phyloP scores from a whole-genome alignment of 805 yeast genomes.

The Zygoascus tannicola region DNA sequence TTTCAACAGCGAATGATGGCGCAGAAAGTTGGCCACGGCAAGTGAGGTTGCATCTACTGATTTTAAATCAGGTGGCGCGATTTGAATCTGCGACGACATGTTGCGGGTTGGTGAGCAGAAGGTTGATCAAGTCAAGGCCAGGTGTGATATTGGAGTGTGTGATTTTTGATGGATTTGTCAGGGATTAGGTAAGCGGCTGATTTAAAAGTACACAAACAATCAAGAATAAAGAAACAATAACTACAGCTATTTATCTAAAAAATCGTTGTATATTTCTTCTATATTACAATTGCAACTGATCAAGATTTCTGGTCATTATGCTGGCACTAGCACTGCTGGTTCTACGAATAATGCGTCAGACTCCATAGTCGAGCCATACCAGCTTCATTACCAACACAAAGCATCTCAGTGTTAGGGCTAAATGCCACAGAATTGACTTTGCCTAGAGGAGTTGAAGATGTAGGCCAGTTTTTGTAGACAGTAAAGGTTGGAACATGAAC shows the following conservation, averaged over 20 bases:
- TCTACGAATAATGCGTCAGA: constrained; percentile 67
- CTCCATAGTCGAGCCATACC: constrained; percentile 89
- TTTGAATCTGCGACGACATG: constrained; percentile 19
- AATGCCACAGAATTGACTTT: constrained; percentile 74
- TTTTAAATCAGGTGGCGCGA: constrained; percentile 27
- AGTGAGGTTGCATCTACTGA: constrained; percentile 45
- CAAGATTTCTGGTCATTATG: too few relatives aligned
- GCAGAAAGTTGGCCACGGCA: constrained; percentile 62
- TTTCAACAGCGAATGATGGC: constrained; percentile 59
- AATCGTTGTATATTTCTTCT: too few relatives aligned
- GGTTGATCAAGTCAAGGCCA: too few relatives aligned
- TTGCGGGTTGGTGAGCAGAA: too few relatives aligned
- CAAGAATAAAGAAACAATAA: too few relatives aligned
- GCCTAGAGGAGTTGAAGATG: constrained; percentile 94
- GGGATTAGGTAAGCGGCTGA: too few relatives aligned
- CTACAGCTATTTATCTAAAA: too few relatives aligned
- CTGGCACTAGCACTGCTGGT: too few relatives aligned
- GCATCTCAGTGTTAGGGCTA: constrained; percentile 71
- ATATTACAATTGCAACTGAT: too few relatives aligned
- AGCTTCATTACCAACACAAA: constrained; percentile 82
- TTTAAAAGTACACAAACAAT: too few relatives aligned
- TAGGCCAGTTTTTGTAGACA: constrained; percentile 94
- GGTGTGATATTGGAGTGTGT: too few relatives aligned
- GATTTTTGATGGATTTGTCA: too few relatives aligned
- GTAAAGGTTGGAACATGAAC: constrained; percentile 83